phyloP scores from a whole-genome alignment of 768 basidiomycete genomes.

The Mycena kentingensis region DNA sequence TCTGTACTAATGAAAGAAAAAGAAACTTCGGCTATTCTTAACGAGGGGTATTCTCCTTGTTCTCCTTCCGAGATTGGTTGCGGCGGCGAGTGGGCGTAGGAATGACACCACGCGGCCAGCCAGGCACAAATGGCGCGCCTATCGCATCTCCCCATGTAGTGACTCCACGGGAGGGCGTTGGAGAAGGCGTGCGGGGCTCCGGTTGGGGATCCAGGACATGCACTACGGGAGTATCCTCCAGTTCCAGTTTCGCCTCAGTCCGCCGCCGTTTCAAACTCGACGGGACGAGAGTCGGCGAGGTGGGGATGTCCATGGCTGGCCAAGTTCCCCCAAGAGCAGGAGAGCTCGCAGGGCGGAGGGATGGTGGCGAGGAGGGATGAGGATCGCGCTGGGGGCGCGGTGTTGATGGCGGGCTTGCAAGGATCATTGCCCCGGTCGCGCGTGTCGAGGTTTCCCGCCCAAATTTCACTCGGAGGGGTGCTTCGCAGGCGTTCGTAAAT shows the following conservation, averaged over 20 bases:
- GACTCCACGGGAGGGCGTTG: neutral
- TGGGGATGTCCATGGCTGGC: neutral
- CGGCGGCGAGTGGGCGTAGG: neutral
- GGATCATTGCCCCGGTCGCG: no score
- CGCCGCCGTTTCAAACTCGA: neutral
- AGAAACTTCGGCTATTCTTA: no score
- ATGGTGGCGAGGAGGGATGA: neutral
- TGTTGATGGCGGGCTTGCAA: neutral
- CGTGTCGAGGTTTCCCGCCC: no score
- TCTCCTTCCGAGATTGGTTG: neutral
- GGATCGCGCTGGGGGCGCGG: neutral
- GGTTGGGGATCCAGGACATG: neutral
- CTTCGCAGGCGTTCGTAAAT: no score
- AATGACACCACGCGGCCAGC: neutral
- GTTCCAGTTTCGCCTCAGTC: neutral
- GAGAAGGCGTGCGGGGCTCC: neutral
- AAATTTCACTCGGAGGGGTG: no score
- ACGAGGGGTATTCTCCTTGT: constrained; percentile 2
- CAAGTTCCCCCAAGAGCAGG: neutral
- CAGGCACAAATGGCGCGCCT: neutral
- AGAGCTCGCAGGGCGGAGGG: neutral
- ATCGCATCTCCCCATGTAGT: no score
- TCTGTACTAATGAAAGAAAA: no score
- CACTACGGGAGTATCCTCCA: neutral
- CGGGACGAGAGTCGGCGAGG: neutral